These are phyloP conservation scores for Isatis tinctoria DNA, from an alignment of 345 rosid genomes.

Conservation along the genomic window DNA sequence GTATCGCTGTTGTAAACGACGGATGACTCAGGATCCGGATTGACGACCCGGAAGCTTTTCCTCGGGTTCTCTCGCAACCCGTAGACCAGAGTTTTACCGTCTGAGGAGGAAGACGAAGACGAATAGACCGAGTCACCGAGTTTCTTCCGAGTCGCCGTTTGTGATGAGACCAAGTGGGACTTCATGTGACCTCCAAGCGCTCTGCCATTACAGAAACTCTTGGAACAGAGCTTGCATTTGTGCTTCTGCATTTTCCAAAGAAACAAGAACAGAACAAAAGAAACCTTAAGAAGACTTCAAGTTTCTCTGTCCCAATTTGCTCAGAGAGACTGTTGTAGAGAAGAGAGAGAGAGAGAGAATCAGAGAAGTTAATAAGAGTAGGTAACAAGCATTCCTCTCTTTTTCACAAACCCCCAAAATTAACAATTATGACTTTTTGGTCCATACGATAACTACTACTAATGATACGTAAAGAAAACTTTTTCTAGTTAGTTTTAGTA, in stretches of 20 bases:
- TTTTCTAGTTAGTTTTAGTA: constrained; percentile 19
- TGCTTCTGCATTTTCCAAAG: constrained; percentile 58
- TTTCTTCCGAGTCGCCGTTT: constrained; percentile 20
- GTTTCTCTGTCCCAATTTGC: constrained; percentile 20
- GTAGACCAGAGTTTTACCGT: constrained; percentile 40
- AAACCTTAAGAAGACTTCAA: constrained; percentile 24
- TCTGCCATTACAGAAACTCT: constrained; percentile 75
- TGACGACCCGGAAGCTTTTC: constrained; percentile 57
- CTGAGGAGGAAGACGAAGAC: constrained; percentile 54
- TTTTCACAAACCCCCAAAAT: constrained; percentile 51
- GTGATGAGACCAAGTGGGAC: constrained; percentile 68
- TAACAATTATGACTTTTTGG: constrained; percentile 48
- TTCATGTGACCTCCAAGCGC: constrained; percentile 97
- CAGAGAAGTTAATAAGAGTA: constrained; percentile 77
- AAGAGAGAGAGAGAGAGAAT: constrained; percentile 25
- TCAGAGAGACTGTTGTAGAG: constrained; percentile 19
- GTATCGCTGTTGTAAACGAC: constrained; percentile 60
- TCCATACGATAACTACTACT: constrained; percentile 33
- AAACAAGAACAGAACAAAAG: constrained; percentile 24
- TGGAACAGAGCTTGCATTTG: constrained; percentile 77
- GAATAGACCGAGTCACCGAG: constrained; percentile 32
- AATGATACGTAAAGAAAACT: constrained; percentile 26
- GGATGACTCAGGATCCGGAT: constrained; percentile 53
- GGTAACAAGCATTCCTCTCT: constrained; percentile 96
- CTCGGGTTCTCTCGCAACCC: constrained; percentile 74